Percentiles rank a stretch among this genome's conserved stretches.
Conservation (phyloP, 2,329 filamentous ascomycete genomes). For the Trichophyton benhamiae region DNA sequence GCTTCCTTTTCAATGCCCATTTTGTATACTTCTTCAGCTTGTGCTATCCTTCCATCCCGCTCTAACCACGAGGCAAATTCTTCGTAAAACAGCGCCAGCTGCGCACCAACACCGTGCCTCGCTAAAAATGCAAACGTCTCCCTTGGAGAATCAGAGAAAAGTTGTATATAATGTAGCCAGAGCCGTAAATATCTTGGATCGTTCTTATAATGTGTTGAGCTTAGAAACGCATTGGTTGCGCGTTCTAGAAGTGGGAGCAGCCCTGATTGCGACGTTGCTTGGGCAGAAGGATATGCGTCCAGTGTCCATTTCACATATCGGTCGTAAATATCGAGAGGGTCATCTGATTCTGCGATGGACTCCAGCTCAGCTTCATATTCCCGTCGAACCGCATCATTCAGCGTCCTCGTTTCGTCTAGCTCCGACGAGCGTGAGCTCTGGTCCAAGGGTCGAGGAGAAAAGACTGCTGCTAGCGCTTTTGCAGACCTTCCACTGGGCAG, state of each 20-base stretch:
- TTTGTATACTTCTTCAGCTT: slow-evolving; percentile 88
- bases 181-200: slow-evolving; percentile 86
- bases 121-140: slow-evolving; percentile 88
- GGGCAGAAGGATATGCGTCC: slow-evolving; percentile 85
- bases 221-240: slow-evolving; percentile 79
- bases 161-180: slow-evolving; percentile 85
- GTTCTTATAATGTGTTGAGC: slow-evolving; percentile 80
- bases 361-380: slow-evolving; percentile 78
- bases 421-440: slow-evolving; percentile 21
- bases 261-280: slow-evolving; percentile 84
- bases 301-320: slow-evolving; percentile 96
- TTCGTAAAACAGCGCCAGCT: slow-evolving; percentile 85
- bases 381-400: slow-evolving; percentile 66
- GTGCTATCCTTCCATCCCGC: slow-evolving; percentile 65
- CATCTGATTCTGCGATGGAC: slow-evolving; percentile 72
- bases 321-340: slow-evolving; percentile 90
- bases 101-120: slow-evolving; percentile 75
- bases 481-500: slow-evolving; percentile 81
- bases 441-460: slow-evolving; percentile 40
- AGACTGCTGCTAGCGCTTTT: slow-evolving; percentile 71
- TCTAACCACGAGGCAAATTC: slow-evolving; percentile 94
- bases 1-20: slow-evolving; percentile 83
- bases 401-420: slow-evolving; percentile 59
- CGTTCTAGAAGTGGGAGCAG: slow-evolving; percentile 80
- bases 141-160: slow-evolving; percentile 85